Percentiles rank a stretch among this genome's conserved stretches.
Conservation (phyloP, 2,329 filamentous ascomycete species). For the Diaporthe citrichinensis region DNA sequence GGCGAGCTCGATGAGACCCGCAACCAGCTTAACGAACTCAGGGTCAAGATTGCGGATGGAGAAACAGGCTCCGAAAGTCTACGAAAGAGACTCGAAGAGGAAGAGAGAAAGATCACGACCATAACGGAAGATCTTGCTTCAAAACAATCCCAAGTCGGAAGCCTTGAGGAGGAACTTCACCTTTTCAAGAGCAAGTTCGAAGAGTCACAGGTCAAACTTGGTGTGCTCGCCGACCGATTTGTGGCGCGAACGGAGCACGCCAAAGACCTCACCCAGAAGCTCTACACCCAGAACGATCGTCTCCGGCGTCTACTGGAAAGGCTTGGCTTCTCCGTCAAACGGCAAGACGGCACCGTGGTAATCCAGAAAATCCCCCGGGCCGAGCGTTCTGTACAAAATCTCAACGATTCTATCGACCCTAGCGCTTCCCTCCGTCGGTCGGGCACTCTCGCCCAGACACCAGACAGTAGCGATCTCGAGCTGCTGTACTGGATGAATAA, state of each 20-base stretch:
- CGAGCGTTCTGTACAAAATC: conserved; percentile 70
- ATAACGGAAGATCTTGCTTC: conserved; percentile 80
- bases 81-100: conserved; percentile 80
- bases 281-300: conserved; percentile 88
- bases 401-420: conserved; percentile 70
- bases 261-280: conserved; percentile 85
- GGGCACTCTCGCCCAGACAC: conserved; percentile 66
- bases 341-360: conserved; percentile 79
- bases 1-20: conserved; percentile 74
- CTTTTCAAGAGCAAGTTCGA: conserved; percentile 76
- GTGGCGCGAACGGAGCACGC: conserved; percentile 80
- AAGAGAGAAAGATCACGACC: conserved; percentile 78
- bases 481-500: conserved; percentile 88
- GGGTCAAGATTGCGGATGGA: conserved; percentile 82
- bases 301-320: conserved; percentile 87
- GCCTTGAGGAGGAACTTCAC: conserved; percentile 81
- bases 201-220: conserved; percentile 65
- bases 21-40: conserved; percentile 76
- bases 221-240: conserved; percentile 68
- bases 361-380: conserved; percentile 79
- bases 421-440: conserved; percentile 67
- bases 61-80: conserved; percentile 87
- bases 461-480: conserved; percentile 77
- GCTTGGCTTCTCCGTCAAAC: conserved; percentile 85
- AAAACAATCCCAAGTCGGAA: conserved; percentile 81